Base-by-base conservation (phyloP, 1,284 basidiomycete species). In the Microbotryum silenes-acaulis region DNA sequence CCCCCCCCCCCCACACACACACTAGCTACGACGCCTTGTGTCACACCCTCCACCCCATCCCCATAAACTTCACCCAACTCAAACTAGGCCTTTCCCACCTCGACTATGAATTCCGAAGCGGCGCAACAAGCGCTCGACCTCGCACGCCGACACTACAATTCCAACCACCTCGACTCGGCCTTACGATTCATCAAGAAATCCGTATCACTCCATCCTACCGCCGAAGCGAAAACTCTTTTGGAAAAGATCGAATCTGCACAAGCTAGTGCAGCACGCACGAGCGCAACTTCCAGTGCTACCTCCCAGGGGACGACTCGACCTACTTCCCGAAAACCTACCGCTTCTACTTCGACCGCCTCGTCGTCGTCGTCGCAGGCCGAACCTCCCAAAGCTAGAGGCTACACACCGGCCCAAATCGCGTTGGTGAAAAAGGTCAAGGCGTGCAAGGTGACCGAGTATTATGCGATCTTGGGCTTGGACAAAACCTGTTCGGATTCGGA, bases 151-250 rank as follows among this genome's bases (percentile, higher is more conserved):
- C 54, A 58, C 37, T 57, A 60, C 55, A 58, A 57, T 49, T 16
- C 21, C 14, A 23, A 18, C 45, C 51, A 64, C 18, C 60, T 45
- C 55, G 51, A 62, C 12, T 62, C 64, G 4, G 91, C 94, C 1
- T 83, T 87, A 72, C 90, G 91, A 74, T 94, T 97, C 79, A 87
- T 86, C 66, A 85, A 86, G 77, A 98, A 98, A 78, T 89, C 88
- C 18, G 83, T 92, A 61, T 79, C 85, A 27, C 82, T 97, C 60
- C 91, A 88, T 77, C 80, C 85, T 57, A 94, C 91, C 1, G 80
- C 85, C 6, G 86, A 91, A 73, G 94, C 87, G 7, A 74, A 79
- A 55, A 82, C 81, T 64, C 78, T 93, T 18, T 80, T 91, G 29
- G 79, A 80, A 25, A 75, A 81, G 31, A 82, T 94, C 46, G 71